These are phyloP conservation scores for Coccomyxa sp. DNA, from an alignment of 139 green algal genomes.

Conservation along the genomic window DNA sequence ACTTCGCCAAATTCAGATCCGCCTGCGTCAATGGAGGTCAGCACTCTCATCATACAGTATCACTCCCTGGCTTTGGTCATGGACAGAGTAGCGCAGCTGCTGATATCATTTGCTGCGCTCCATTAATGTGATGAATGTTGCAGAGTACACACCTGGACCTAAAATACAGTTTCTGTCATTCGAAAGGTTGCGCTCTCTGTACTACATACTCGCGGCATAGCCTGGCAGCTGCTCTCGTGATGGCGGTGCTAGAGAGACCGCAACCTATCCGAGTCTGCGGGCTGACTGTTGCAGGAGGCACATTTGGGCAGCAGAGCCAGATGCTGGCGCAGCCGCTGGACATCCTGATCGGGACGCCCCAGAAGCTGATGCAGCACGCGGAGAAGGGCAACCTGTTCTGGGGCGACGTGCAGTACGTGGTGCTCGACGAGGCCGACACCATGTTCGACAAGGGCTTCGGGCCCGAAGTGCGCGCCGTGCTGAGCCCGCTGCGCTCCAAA, in stretches of 20 bases:
- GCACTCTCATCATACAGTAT: too few relatives aligned
- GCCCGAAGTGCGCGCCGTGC: slow-evolving; percentile 65
- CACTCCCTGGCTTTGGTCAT: too few relatives aligned
- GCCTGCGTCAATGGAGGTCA: slow-evolving; percentile 44
- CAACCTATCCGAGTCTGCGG: too few relatives aligned
- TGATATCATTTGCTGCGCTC: too few relatives aligned
- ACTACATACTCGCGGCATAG: too few relatives aligned
- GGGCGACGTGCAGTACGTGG: slow-evolving; percentile 71
- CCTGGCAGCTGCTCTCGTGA: too few relatives aligned
- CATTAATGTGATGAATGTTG: too few relatives aligned
- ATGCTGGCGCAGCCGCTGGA: slow-evolving; percentile 69
- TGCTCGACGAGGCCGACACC: slow-evolving; percentile 98
- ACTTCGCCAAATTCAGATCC: slow-evolving; percentile 80
- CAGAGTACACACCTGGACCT: too few relatives aligned
- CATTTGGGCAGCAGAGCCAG: slow-evolving; percentile 44
- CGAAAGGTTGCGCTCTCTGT: too few relatives aligned
- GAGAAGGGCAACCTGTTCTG: slow-evolving; percentile 75
- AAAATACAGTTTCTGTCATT: too few relatives aligned
- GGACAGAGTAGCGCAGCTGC: too few relatives aligned
- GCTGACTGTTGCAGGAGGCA: slow-evolving; percentile 19
- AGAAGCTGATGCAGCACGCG: slow-evolving; percentile 75
- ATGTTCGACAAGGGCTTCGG: slow-evolving; percentile 89
- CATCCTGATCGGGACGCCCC: slow-evolving; percentile 85
- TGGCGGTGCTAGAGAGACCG: too few relatives aligned
- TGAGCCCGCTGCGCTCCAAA: slow-evolving; percentile 61